Evolutionary conservation across 768 basidiomycete genomes (phyloP), one percentile per base, ranked within the genome.

Genomic region (Trametes sanguinea): DNA sequence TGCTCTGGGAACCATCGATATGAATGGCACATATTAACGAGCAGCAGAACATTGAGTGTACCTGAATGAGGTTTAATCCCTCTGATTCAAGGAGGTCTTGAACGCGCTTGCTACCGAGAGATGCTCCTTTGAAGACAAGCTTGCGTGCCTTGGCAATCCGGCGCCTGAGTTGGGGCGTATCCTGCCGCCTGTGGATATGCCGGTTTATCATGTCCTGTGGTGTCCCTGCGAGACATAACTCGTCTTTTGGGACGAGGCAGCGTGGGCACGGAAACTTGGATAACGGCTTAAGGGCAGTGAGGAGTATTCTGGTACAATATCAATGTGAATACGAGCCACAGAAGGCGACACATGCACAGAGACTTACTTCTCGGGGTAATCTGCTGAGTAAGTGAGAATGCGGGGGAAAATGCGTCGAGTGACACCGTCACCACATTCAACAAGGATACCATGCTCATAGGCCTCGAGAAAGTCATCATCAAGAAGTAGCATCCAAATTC

Each of bases 201-300:
- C 52, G 59, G 3, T 16, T n/a, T 4, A 22, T 16, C 11, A 17
- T 35, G 27, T 60, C 59, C 1, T 29, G 17, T 5, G 44, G 35
- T 7, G 39, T 40, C 2, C 79, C 79, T 3, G 80, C 40, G 0
- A 54, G 51, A 33, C 69, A 58, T 2, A 81, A 53, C 0, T 72
- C 35, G 0, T 61, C 54, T 39, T 73, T 74, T 7, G 33, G 35
- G n/a, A 76, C 61, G 0, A 75, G 58, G 57, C 80, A 81, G 0
- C 74, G 67, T 0, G 77, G 78, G 59, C 80, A 81, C 7, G 75
- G 77, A 48, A 70, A 78, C 0, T 64, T 17, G 0, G 77, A 80
- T 7, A 75, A 71, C 43, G 77, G 72, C 6, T 76, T 71, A 2
- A 81, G 76, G 3, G 72, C 70, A 0, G 77, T 70, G 3, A 80